Conservation (phyloP, 225 moss, liverwort and hornwort species). For the Marchantia polymorpha region DNA sequence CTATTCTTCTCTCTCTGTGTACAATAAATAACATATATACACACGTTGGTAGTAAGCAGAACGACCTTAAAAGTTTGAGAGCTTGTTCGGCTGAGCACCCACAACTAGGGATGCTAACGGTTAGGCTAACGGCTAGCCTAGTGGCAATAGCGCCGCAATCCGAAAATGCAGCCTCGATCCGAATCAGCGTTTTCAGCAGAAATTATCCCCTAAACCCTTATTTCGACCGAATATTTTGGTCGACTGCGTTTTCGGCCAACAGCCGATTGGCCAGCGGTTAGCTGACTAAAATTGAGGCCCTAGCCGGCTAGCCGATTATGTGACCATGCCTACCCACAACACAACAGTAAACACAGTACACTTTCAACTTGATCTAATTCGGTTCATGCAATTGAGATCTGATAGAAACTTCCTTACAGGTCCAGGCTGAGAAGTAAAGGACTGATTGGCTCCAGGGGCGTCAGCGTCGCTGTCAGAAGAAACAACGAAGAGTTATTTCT, state of each 20-base stretch:
- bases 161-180: too few relatives aligned
- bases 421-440: slow-evolving; percentile 52
- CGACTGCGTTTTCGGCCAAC: too few relatives aligned
- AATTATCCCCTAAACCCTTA: too few relatives aligned
- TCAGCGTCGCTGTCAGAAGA: slow-evolving; percentile 65
- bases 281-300: too few relatives aligned
- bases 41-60: not conserved
- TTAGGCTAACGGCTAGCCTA: too few relatives aligned
- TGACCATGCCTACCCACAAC: too few relatives aligned
- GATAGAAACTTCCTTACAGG: slow-evolving; percentile 44
- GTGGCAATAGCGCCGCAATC: too few relatives aligned
- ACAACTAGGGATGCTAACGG: too few relatives aligned
- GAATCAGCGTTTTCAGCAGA: too few relatives aligned
- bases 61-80: not conserved
- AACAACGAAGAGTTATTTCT: not conserved
- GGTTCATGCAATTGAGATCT: not conserved
- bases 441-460: slow-evolving; percentile 81
- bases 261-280: too few relatives aligned
- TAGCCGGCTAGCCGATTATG: too few relatives aligned
- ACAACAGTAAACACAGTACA: not conserved
- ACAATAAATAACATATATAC: not conserved
- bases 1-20: slow-evolving; percentile 78
- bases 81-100: not conserved
- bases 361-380: not conserved
- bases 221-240: too few relatives aligned